These are phyloP conservation scores for Neocatenulostroma microsporum DNA, from an alignment of 2,329 filamentous ascomycete genomes.

Conservation along the genomic window DNA sequence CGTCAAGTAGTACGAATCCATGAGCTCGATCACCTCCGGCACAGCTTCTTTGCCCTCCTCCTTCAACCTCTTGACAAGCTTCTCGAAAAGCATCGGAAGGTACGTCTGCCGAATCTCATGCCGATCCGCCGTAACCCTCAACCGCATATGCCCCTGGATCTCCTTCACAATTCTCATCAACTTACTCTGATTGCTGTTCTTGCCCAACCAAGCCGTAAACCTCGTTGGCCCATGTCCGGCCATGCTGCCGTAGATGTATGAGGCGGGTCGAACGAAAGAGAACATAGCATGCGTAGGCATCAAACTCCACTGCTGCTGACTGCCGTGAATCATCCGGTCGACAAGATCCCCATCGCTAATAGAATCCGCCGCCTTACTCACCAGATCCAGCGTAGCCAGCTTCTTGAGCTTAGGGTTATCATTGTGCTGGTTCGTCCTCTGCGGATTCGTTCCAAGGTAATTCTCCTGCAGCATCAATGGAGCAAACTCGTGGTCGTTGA, in stretches of 20 bases:
- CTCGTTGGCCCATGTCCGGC: conserved; percentile 50
- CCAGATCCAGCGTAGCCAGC: conserved; percentile 76
- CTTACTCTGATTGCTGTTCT: conserved; percentile 76
- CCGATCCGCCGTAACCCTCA: conserved; percentile 80
- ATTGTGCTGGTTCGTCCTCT: conserved; percentile 53
- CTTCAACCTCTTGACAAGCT: conserved; percentile 66
- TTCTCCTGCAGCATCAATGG: conserved; percentile 98
- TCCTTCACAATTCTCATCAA: conserved; percentile 79
- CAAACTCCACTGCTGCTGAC: conserved; percentile 94
- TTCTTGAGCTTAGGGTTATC: conserved; percentile 56
- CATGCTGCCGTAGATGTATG: conserved; percentile 74
- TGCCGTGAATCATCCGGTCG: conserved; percentile 96
- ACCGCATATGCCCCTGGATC: conserved; percentile 93
- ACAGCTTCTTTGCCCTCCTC: conserved; percentile 75
- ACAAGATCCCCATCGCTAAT: conserved; percentile 96
- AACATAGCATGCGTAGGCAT: conserved; percentile 97
- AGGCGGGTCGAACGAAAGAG: conserved; percentile 86
- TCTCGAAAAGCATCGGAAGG: conserved; percentile 77
- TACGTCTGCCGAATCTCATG: conserved; percentile 95
- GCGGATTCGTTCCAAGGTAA: conserved; percentile 77
- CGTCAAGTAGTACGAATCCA: conserved; percentile 95
- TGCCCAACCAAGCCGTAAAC: conserved; percentile 90
- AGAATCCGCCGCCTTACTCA: conserved; percentile 82
- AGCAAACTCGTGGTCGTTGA: conserved; percentile 98
- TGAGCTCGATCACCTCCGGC: conserved; percentile 76